Conservation (phyloP, 2,329 filamentous ascomycete species). For the Fusarium sublunatum region DNA sequence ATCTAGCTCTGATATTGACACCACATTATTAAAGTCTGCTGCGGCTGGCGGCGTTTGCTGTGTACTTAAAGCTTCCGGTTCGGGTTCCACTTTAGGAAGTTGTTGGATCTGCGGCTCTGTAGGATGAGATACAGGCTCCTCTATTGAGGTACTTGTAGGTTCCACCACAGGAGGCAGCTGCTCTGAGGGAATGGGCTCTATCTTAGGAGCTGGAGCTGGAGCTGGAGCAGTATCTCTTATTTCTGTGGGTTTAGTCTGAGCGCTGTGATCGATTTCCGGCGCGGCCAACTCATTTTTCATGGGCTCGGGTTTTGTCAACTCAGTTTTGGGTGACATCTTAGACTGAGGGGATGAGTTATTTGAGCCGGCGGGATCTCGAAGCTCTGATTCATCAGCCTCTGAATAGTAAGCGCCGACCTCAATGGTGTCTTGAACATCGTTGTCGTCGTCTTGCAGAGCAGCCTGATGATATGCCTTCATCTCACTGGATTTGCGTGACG, state of each 20-base stretch:
- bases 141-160: conserved; percentile 28
- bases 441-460: conserved; percentile 53
- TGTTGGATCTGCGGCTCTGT: conserved; percentile 33
- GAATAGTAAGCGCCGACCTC: conserved; percentile 61
- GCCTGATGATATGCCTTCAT: conserved; percentile 48
- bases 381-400: conserved; percentile 49
- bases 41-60: conserved; percentile 17
- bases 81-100: conserved; percentile 39
- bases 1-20: neutral
- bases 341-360: conserved; percentile 48
- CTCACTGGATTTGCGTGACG: conserved; percentile 54
- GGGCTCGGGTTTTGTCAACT: conserved; percentile 21
- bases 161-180: conserved; percentile 24
- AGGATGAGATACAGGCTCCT: conserved; percentile 30
- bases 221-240: neutral
- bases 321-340: conserved; percentile 38
- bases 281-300: conserved; percentile 28
- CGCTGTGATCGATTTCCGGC: conserved; percentile 12
- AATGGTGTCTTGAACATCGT: conserved; percentile 68
- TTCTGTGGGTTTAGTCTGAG: conserved; percentile 8
- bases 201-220: conserved; percentile 10
- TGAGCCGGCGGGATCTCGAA: conserved; percentile 41
- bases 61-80: conserved; percentile 16
- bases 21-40: conserved; percentile 3
- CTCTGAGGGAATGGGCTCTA: conserved; percentile 13